Evolutionary conservation across 495 filamentous ascomycete genomes (phyloP).

Genomic region (Lindgomyces ingoldianus): DNA sequence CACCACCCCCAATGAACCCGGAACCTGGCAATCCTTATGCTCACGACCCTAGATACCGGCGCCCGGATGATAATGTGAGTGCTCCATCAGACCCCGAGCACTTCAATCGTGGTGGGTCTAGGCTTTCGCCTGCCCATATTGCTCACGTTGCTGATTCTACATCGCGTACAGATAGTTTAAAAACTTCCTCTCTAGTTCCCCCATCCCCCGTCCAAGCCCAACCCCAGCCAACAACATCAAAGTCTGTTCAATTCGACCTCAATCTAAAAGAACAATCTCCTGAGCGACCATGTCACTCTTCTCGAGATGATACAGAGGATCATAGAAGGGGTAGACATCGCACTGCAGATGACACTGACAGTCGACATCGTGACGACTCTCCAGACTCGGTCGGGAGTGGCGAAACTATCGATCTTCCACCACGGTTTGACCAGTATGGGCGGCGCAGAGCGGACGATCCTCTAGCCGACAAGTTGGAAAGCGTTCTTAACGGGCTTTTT

Average conservation of each 20-base stretch:
- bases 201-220: background rate
- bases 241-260: slow-evolving; percentile 39
- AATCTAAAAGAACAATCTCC: slow-evolving; percentile 15
- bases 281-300: background rate
- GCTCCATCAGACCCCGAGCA: slow-evolving; percentile 34
- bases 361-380: slow-evolving; percentile 15
- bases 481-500: slow-evolving; percentile 34
- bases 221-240: slow-evolving; percentile 6
- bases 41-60: slow-evolving; percentile 33
- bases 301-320: slow-evolving; percentile 8
- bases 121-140: slow-evolving; percentile 26
- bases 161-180: slow-evolving; percentile 26
- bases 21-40: slow-evolving; percentile 31
- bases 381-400: slow-evolving; percentile 33
- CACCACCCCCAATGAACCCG: slow-evolving; percentile 13
- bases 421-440: slow-evolving; percentile 43
- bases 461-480: slow-evolving; percentile 33
- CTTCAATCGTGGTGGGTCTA: slow-evolving; percentile 29
- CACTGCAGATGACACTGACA: background rate
- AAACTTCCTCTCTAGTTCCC: too few relatives aligned
- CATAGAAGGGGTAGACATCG: background rate
- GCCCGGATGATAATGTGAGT: slow-evolving; percentile 47
- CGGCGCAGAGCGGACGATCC: slow-evolving; percentile 38
- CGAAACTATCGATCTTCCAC: slow-evolving; percentile 43
- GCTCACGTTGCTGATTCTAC: slow-evolving; percentile 5